Evolutionary conservation across 768 basidiomycete genomes (phyloP), one percentile per base, ranked within the genome.

Genomic region (Lyophyllum semitale): DNA sequence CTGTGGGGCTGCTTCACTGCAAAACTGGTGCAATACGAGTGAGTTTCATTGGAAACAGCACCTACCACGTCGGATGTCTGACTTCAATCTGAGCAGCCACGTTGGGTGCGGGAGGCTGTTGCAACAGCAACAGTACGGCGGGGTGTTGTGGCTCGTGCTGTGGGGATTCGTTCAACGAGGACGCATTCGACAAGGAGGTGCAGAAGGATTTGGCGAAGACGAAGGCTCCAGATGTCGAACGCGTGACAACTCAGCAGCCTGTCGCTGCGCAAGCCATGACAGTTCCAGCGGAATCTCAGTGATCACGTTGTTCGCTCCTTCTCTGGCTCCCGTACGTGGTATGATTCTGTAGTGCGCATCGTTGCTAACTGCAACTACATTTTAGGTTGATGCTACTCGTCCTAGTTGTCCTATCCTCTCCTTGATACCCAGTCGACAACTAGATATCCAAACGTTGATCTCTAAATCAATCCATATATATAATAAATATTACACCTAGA

Each of bases 141-240:
- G 78, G 79, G 11, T 81, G 81, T 55, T 82, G 79, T 59, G 75
- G 71, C 12, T 69, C 68, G 30, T 82, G 79, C 51, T 81, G 72
- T 53, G 63, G 65, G 18, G 62, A 72, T 9, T 75, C 74, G 2
- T 80, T 80, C 62, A 69, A 80, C 59, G 75, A 76, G 35, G 81
- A 82, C 56, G 66, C 62, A 1, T 76, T 80, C 59, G 77, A 78
- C 18, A 68, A 63, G 40, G 64, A 80, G 51, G 59, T 73, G 66
- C 69, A 78, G 18, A 68, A 63, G 42, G 66, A 80, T 54, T 56
- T 73, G 69, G 71, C 68, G 35, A 72, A 67, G 54, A 76, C 76
- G 0, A 65, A 67, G 47, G 73, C 72, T 41, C 60, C 67, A 12
- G 68, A 68, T 42, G 66, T 67, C 4, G 48, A 43, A 27, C 56